Evolutionary conservation across 495 filamentous ascomycete species (phyloP).

Genomic region (Monascus purpureus): DNA sequence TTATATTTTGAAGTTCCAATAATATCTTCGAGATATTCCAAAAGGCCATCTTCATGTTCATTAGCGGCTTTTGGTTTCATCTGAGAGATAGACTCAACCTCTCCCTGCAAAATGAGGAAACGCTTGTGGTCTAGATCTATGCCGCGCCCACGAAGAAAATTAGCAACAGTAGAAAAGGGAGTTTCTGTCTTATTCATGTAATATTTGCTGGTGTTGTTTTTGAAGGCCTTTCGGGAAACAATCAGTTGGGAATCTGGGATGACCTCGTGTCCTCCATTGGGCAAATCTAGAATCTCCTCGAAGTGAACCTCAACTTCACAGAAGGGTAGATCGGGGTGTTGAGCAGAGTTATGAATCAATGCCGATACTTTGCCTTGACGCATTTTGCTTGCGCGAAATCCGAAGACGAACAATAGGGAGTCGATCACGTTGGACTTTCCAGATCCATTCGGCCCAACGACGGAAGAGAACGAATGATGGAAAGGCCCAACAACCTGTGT

Average conservation of each 20-base stretch:
- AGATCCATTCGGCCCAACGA: conserved; percentile 94
- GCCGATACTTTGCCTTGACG: conserved; percentile 96
- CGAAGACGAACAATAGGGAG: conserved; percentile 93
- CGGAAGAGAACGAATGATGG: conserved; percentile 95
- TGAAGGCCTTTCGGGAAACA: conserved; percentile 87
- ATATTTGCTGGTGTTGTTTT: conserved; percentile 95
- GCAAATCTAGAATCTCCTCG: conserved; percentile 80
- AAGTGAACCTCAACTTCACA: conserved; percentile 97
- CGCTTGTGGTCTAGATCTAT: conserved; percentile 97
- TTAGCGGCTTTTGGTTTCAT: conserved; percentile 95
- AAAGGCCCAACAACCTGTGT: conserved; percentile 92
- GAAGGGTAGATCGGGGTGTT: conserved; percentile 65
- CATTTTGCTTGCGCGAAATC: conserved; percentile 98
- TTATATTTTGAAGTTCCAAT: conserved; percentile 98
- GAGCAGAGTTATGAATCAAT: conserved; percentile 89
- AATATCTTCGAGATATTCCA: conserved; percentile 97
- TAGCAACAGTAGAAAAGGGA: conserved; percentile 82
- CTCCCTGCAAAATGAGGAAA: conserved; percentile 91
- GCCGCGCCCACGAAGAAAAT: conserved; percentile 72
- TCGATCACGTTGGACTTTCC: conserved; percentile 99
- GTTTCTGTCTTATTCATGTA: conserved; percentile 84
- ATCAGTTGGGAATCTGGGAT: conserved; percentile 73
- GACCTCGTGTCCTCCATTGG: conserved; percentile 55
- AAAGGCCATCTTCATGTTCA: conserved; percentile 88
- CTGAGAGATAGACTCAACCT: conserved; percentile 96